Conservation (phyloP, 2,329 filamentous ascomycete genomes). For the Colletotrichum graminicola region DNA sequence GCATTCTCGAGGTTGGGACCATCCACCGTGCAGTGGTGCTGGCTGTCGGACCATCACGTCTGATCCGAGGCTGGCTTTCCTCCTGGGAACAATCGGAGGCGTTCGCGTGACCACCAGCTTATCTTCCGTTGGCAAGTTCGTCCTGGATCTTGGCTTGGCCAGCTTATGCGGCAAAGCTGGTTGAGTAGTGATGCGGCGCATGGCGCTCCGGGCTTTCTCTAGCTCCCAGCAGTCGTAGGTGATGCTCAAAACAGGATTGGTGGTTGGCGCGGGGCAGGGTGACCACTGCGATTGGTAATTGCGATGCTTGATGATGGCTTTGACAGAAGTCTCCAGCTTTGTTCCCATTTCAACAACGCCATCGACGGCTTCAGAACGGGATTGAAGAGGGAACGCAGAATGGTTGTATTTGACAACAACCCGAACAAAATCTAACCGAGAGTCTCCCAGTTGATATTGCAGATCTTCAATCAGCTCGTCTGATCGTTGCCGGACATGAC, state of each 20-base stretch:
- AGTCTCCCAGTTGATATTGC: slow-evolving; percentile 66
- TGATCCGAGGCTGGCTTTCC: slow-evolving; percentile 37
- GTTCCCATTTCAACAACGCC: slow-evolving; percentile 60
- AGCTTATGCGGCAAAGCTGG: slow-evolving; percentile 32
- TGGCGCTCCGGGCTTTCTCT: slow-evolving; percentile 57
- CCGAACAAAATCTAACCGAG: slow-evolving; percentile 62
- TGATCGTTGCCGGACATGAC: slow-evolving; percentile 56
- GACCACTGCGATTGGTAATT: slow-evolving; percentile 66
- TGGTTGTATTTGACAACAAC: slow-evolving; percentile 68
- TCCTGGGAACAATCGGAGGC: slow-evolving; percentile 27
- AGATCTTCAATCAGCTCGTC: slow-evolving; percentile 71
- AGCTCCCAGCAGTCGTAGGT: slow-evolving; percentile 62
- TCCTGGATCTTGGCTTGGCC: slow-evolving; percentile 4
- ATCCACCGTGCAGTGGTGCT: slow-evolving; percentile 9
- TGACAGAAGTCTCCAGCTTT: slow-evolving; percentile 64
- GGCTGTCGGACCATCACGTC: slow-evolving; percentile 15
- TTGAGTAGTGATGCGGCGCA: slow-evolving; percentile 50
- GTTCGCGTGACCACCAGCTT: not conserved
- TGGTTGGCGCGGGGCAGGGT: slow-evolving; percentile 53
- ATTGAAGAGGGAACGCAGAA: slow-evolving; percentile 63
- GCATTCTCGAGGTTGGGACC: slow-evolving; percentile 19
- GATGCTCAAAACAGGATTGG: slow-evolving; percentile 58
- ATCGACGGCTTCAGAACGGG: slow-evolving; percentile 42
- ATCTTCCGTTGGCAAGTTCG: not conserved
- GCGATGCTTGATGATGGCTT: slow-evolving; percentile 63